phyloP scores from a whole-genome alignment of 2,329 filamentous ascomycete genomes.

The Hypoxylon sp. region DNA sequence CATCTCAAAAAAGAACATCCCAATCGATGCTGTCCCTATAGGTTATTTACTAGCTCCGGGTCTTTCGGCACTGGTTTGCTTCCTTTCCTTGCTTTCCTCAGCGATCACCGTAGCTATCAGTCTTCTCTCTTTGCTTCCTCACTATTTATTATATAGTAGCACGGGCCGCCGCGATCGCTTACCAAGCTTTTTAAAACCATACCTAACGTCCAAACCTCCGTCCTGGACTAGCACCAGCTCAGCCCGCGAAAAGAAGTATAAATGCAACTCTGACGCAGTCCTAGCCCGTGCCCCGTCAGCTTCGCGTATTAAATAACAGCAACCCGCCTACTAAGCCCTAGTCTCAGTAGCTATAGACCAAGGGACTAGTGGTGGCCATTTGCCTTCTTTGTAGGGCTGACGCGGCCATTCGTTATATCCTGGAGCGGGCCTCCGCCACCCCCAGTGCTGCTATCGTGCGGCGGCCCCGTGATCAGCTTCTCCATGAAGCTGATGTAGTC shows the following conservation, averaged over 20 bases:
- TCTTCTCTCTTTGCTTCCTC: constrained; percentile 5
- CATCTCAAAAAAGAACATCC: constrained; percentile 28
- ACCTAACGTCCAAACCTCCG: constrained; percentile 10
- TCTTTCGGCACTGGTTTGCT: background rate
- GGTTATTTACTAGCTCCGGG: constrained; percentile 27
- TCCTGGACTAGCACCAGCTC: constrained; percentile 7
- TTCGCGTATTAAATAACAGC: constrained; percentile 16
- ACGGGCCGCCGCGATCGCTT: constrained; percentile 15
- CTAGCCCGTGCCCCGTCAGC: constrained; percentile 3
- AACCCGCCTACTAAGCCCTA: background rate
- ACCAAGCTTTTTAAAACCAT: constrained; percentile 21
- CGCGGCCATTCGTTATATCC: constrained; percentile 52
- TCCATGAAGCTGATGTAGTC: constrained; percentile 99
- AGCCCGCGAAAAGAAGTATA: constrained; percentile 22
- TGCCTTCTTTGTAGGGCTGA: constrained; percentile 51
- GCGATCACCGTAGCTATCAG: constrained; percentile 2
- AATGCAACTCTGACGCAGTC: constrained; percentile 27
- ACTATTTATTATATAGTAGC: constrained; percentile 10
- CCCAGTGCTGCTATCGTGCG: background rate
- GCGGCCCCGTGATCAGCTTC: constrained; percentile 72
- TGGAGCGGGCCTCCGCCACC: constrained; percentile 49
- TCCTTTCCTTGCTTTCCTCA: constrained; percentile 1
- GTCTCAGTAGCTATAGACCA: background rate
- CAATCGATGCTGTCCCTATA: constrained; percentile 32
- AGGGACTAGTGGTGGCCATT: constrained; percentile 36